A percentile compares a stretch with the other conserved stretches of the same genome.
Conservation (phyloP, 1,284 basidiomycete genomes). For the Irpex sp. region DNA sequence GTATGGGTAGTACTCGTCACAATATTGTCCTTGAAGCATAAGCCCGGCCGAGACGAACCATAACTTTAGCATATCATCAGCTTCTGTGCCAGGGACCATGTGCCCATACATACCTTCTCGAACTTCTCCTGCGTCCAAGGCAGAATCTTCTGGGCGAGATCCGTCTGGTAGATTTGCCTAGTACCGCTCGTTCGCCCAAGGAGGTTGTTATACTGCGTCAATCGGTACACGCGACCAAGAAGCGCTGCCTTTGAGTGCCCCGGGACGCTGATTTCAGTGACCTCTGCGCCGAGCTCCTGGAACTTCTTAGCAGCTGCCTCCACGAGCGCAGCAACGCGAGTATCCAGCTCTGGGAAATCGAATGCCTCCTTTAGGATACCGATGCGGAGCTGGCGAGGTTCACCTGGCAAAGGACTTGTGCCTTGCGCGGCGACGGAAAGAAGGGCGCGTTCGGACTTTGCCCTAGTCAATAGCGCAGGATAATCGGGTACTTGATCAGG, state of each 20-base stretch:
- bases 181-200: conserved; percentile 18
- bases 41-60: conserved; percentile 20
- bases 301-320: conserved; percentile 32
- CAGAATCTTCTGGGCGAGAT: conserved; percentile 31
- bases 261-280: conserved; percentile 29
- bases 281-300: conserved; percentile 33
- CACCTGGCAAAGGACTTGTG: conserved; percentile 12
- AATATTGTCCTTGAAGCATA: conserved; percentile 23
- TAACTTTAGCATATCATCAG: background rate
- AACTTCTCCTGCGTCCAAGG: conserved; percentile 39
- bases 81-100: background rate
- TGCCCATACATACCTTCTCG: conserved; percentile 29
- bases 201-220: conserved; percentile 14
- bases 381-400: conserved; percentile 28
- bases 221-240: conserved; percentile 18
- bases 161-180: conserved; percentile 35
- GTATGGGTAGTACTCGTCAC: conserved; percentile 27
- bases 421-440: conserved; percentile 21
- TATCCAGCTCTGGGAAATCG: conserved; percentile 30
- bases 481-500: conserved; percentile 37
- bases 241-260: conserved; percentile 15
- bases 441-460: conserved; percentile 14
- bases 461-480: conserved; percentile 21
- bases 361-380: conserved; percentile 42
- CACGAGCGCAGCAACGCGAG: conserved; percentile 31